Evolutionary conservation across 163 green algal genomes (phyloP).

Genomic region (Scenedesmus sp.): DNA sequence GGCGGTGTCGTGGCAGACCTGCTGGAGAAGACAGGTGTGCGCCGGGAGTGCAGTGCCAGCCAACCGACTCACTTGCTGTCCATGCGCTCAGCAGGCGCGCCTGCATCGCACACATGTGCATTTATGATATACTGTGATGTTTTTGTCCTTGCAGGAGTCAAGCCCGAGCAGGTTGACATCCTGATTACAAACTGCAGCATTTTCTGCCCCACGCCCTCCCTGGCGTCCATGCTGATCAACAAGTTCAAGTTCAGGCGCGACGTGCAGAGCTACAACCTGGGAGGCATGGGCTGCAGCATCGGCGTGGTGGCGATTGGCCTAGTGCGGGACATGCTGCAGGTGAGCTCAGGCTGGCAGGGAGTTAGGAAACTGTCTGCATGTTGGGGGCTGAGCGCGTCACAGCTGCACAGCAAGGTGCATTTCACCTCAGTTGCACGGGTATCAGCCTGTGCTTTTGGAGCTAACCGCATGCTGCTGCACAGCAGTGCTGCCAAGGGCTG

Average conservation of each 20-base stretch:
- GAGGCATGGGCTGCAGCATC: conserved; percentile 75
- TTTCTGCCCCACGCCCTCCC: conserved; percentile 72
- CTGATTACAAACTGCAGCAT: conserved; percentile 67
- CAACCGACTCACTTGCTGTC: neutral
- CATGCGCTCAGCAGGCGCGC: neutral
- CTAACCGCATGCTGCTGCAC: neutral
- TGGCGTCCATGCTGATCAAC: conserved; percentile 62
- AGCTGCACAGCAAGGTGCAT: neutral
- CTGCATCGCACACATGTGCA: neutral
- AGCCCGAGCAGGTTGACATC: conserved; percentile 57
- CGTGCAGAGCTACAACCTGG: conserved; percentile 69
- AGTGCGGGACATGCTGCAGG: conserved; percentile 70
- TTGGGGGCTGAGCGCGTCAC: neutral
- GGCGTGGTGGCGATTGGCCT: conserved; percentile 72
- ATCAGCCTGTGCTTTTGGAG: neutral
- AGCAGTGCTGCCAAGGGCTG: neutral
- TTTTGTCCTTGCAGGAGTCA: conserved; percentile 35
- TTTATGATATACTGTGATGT: neutral
- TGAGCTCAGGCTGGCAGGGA: conserved; percentile 27
- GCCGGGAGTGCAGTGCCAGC: neutral
- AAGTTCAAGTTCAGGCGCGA: conserved; percentile 62
- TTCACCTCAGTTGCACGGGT: neutral
- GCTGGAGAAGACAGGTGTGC: conserved; percentile 59
- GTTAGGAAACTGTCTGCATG: neutral
- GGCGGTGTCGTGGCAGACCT: conserved; percentile 58